Evolutionary conservation across 1,284 basidiomycete genomes (phyloP).

Genomic region (Rhodotorula sp.): DNA sequence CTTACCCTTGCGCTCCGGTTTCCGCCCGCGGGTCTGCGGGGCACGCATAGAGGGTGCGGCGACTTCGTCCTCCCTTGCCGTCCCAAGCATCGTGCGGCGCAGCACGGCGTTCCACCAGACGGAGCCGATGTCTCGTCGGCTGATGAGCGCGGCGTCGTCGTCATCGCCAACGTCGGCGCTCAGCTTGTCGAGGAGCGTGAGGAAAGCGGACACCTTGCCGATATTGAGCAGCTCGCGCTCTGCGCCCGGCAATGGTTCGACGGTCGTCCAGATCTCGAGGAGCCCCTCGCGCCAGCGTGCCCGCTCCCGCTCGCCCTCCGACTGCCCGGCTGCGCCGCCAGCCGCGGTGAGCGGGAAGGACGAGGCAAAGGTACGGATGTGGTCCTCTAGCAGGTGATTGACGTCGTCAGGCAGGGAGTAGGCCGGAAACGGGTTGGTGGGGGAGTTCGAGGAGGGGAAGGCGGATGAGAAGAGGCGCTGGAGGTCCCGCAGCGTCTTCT

Average conservation of each 20-base stretch:
- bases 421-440: conserved; percentile 24
- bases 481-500: conserved; percentile 23
- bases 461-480: conserved; percentile 20
- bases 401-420: conserved; percentile 18
- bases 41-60: not conserved
- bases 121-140: conserved; percentile 26
- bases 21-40: conserved; percentile 23
- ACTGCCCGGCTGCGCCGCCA: conserved; percentile 4
- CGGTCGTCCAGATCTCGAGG: conserved; percentile 33
- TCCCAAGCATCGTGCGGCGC: conserved; percentile 34
- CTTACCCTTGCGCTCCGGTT: conserved; percentile 28
- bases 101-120: conserved; percentile 39
- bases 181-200: conserved; percentile 30
- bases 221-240: conserved; percentile 31
- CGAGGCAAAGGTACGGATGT: conserved; percentile 25
- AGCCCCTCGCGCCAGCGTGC: conserved; percentile 33
- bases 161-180: conserved; percentile 34
- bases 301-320: conserved; percentile 33
- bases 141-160: conserved; percentile 38
- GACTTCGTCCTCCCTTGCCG: conserved; percentile 14
- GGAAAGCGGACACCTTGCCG: conserved; percentile 35
- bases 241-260: conserved; percentile 33
- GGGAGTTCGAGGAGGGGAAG: not conserved
- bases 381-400: conserved; percentile 22
- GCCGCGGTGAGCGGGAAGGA: conserved; percentile 16